Evolutionary conservation across 2,329 filamentous ascomycete species (phyloP).

Genomic region (Aspergillus fructus): DNA sequence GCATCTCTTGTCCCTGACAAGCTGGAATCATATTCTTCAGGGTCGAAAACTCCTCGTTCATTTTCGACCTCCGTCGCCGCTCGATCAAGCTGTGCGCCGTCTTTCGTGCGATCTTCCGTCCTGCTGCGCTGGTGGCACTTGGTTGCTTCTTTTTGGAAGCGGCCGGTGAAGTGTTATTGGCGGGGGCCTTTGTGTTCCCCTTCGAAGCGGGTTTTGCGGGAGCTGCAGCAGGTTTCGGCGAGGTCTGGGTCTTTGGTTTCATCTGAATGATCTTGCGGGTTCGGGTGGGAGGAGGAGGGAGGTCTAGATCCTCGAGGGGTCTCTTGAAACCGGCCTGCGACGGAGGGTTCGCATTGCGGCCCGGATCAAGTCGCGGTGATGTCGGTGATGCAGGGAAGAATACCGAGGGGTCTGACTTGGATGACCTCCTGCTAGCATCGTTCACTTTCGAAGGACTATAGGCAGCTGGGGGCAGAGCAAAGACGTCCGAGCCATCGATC

Average conservation of each 20-base stretch:
- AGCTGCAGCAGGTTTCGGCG: constrained; percentile 41
- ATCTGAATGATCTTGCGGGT: constrained; percentile 98
- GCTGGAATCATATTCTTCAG: constrained; percentile 95
- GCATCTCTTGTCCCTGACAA: constrained; percentile 92
- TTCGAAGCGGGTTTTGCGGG: constrained; percentile 23
- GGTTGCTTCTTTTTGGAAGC: constrained; percentile 73
- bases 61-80: constrained; percentile 83
- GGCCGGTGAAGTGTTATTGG: constrained; percentile 25
- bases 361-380: constrained; percentile 30
- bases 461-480: constrained; percentile 39
- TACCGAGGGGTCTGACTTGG: constrained; percentile 27
- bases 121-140: constrained; percentile 74
- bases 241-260: constrained; percentile 65
- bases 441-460: constrained; percentile 27
- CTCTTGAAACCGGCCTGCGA: constrained; percentile 39
- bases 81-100: constrained; percentile 96
- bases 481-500: constrained; percentile 32
- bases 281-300: constrained; percentile 88
- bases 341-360: constrained; percentile 23
- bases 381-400: constrained; percentile 35
- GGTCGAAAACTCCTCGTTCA: constrained; percentile 97
- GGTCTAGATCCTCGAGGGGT: constrained; percentile 59
- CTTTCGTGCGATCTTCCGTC: constrained; percentile 92
- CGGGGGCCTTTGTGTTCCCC: constrained; percentile 21
- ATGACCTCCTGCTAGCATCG: constrained; percentile 27